Evolutionary conservation across 2,329 filamentous ascomycete species (phyloP).

Genomic region (Penicillium sp.): DNA sequence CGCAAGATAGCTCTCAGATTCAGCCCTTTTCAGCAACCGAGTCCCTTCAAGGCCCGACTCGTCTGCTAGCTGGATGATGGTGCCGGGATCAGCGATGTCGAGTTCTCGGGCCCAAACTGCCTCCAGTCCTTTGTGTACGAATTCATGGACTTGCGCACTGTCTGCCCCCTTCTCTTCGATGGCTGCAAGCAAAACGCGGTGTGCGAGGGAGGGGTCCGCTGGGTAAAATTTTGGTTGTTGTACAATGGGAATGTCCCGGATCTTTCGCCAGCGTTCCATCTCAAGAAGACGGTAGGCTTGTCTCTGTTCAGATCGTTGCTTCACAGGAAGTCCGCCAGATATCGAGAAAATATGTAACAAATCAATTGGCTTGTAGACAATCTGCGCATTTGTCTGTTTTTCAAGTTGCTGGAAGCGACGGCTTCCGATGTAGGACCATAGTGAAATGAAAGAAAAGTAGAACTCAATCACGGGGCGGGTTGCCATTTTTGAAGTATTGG

Average conservation of each 20-base stretch:
- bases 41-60: background rate
- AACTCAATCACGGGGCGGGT: conserved; percentile 48
- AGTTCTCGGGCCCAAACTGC: conserved; percentile 10
- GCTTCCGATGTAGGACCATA: conserved; percentile 36
- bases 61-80: background rate
- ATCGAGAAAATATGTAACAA: conserved; percentile 34
- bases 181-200: conserved; percentile 27
- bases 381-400: conserved; percentile 21
- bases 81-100: background rate
- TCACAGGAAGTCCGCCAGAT: conserved; percentile 36
- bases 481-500: background rate
- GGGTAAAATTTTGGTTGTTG: conserved; percentile 15
- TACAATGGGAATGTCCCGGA: conserved; percentile 31
- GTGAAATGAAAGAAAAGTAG: conserved; percentile 36
- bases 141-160: conserved; percentile 6
- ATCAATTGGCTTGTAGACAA: conserved; percentile 29
- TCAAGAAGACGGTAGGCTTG: conserved; percentile 30
- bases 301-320: conserved; percentile 31
- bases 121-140: conserved; percentile 11
- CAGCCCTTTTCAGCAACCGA: background rate
- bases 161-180: conserved; percentile 11
- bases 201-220: conserved; percentile 30
- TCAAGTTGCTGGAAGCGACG: conserved; percentile 25
- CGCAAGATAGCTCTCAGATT: background rate
- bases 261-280: conserved; percentile 25